Evolutionary conservation across 192 early-diverging fungal genomes (phyloP), one percentile per base, ranked within the genome.

Genomic region (Funneliformis mosseae): DNA sequence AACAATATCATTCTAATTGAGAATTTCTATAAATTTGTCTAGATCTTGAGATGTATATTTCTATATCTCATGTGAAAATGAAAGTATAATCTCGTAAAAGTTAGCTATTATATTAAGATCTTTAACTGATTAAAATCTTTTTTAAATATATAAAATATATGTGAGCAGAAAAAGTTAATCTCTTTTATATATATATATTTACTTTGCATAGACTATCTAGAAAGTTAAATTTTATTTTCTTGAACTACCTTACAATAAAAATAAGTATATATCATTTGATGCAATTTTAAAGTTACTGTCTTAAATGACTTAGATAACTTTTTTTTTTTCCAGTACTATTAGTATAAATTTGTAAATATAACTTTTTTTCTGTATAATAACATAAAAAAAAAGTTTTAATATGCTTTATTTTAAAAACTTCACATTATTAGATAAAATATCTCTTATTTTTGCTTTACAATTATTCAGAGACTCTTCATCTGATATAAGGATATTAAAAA

Each of bases 331-430:
- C 41, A 74, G 43, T 74, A 74, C 46, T 23, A n/a, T 43, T 14
- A 48, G 46, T 74, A 74, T 48, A 74, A 23, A 74, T 74, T n/a
- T n/a, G n/a, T n/a, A n/a, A n/a, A n/a, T n/a, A 43, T 43, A 43
- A 45, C 21, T 45, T 74, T 74, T 74, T 74, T 74, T 74, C 71
- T 74, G 48, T 74, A 46, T 74, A 18, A 21, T 74, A 74, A 74
- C 71, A 33, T 4, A 74, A 48, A 25, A 43, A 28, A 28, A 74
- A 74, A 2, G 21, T 43, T 16, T 74, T 74, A 48, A 74, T 74
- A 28, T 74, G 27, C 27, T 38, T 28, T 28, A 69, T 69, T 69
- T 69, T 69, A 69, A 27, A 69, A 1, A 14, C 38, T 69, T 69
- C 28, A 69, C 10, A 7, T 9, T 69, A 69, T 27, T 27, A 69